phyloP scores from a whole-genome alignment of 352 stramenopile genomes.

The Phytophthora sp. region DNA sequence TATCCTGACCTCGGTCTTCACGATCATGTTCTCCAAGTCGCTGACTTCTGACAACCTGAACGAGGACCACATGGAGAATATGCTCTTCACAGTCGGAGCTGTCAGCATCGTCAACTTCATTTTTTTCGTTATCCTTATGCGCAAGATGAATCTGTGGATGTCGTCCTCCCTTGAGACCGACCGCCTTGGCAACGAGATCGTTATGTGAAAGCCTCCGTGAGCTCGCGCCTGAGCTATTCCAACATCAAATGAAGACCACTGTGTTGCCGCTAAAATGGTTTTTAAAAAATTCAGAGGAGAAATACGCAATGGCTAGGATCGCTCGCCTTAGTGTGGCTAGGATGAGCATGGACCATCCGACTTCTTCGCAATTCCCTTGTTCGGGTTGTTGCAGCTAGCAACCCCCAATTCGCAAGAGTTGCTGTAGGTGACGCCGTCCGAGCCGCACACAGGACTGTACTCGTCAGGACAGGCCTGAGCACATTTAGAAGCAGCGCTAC shows the following conservation, averaged over 20 bases:
- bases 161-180: constrained; percentile 11
- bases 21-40: constrained; percentile 63
- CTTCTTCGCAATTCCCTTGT: background rate
- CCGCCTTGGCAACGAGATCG: constrained; percentile 7
- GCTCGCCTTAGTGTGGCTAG: too few relatives aligned
- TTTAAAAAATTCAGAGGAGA: too few relatives aligned
- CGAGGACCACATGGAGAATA: constrained; percentile 63
- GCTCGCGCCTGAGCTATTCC: constrained; percentile 12
- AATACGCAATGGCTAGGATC: too few relatives aligned
- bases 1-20: constrained; percentile 59
- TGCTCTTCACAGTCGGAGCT: constrained; percentile 58
- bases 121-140: constrained; percentile 46
- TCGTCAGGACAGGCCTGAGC: constrained; percentile 10
- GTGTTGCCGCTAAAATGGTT: too few relatives aligned
- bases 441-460: constrained; percentile 14
- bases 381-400: constrained; percentile 5
- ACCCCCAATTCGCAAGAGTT: constrained; percentile 9
- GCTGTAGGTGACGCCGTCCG: constrained; percentile 10
- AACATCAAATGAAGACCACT: constrained; percentile 6
- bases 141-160: constrained; percentile 69
- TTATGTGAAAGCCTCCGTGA: constrained; percentile 18
- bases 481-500: background rate
- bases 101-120: constrained; percentile 53
- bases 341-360: background rate
- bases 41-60: constrained; percentile 57